phyloP scores from a whole-genome alignment of 306 rosid species.

The Acmispon strigosus region DNA sequence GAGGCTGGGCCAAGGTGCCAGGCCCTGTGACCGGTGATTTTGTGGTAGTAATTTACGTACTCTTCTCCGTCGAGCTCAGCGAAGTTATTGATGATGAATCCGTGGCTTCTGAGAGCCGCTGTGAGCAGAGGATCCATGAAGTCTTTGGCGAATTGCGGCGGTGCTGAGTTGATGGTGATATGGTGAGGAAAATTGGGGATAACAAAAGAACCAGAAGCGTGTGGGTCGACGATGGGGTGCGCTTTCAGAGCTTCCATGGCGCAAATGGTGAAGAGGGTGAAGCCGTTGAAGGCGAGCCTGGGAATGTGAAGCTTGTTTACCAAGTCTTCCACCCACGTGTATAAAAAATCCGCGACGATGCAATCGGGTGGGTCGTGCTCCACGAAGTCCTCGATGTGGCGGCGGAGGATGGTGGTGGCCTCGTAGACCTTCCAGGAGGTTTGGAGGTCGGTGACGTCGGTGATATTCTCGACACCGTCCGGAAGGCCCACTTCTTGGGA shows the following conservation, averaged over 20 bases:
- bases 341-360: conserved; percentile 4
- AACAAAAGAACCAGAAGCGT: neutral
- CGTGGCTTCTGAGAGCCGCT: conserved; percentile 20
- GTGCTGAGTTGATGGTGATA: conserved; percentile 6
- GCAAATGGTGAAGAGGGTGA: conserved; percentile 10
- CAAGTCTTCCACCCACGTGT: conserved; percentile 18
- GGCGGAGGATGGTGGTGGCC: neutral
- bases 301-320: conserved; percentile 15
- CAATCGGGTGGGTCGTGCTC: conserved; percentile 19
- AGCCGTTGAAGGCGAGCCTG: conserved; percentile 10
- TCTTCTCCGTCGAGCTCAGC: conserved; percentile 27
- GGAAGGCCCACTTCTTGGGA: conserved; percentile 21
- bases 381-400: neutral
- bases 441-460: neutral
- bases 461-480: neutral
- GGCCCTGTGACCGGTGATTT: conserved; percentile 4
- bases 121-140: neutral
- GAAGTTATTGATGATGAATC: conserved; percentile 25
- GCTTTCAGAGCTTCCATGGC: neutral
- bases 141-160: neutral
- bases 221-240: neutral
- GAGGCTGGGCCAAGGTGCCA: conserved; percentile 38
- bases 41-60: neutral
- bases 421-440: neutral
- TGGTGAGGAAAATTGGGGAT: conserved; percentile 19